Evolutionary conservation across 2,329 filamentous ascomycete genomes (phyloP).

Genomic region (Pseudocercospora pini-densiflorae): DNA sequence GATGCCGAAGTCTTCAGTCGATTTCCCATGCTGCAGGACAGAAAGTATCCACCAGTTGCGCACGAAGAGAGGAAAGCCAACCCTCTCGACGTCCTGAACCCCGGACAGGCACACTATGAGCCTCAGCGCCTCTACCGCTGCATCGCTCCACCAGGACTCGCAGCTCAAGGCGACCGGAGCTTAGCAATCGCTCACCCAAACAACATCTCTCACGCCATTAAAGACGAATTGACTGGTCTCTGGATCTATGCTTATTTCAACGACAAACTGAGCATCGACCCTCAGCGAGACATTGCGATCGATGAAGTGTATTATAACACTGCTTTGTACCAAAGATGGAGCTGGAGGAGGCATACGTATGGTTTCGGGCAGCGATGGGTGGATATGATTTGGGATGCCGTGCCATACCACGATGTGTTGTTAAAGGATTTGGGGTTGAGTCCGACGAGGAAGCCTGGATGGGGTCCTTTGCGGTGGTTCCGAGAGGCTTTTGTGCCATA

Average conservation of each 20-base stretch:
- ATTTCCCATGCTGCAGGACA: constrained; percentile 9
- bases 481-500: constrained; percentile 23
- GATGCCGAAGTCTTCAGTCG: constrained; percentile 21
- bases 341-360: constrained; percentile 17
- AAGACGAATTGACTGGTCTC: constrained; percentile 13
- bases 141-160: constrained; percentile 18
- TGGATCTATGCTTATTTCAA: constrained; percentile 25
- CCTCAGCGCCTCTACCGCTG: constrained; percentile 22
- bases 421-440: constrained; percentile 20
- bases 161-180: constrained; percentile 12
- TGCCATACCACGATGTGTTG: constrained; percentile 22
- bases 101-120: constrained; percentile 2
- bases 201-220: constrained; percentile 22
- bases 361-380: constrained; percentile 16
- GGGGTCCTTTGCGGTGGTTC: constrained; percentile 12
- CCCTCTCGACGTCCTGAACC: neutral
- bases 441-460: constrained; percentile 16
- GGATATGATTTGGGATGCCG: constrained; percentile 21
- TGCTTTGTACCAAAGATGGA: constrained; percentile 20
- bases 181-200: constrained; percentile 14
- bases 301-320: constrained; percentile 8
- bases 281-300: neutral
- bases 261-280: constrained; percentile 17
- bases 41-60: constrained; percentile 6
- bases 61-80: neutral